phyloP scores from a whole-genome alignment of 208 protist species.

The Ichthyophonus hoferi region DNA sequence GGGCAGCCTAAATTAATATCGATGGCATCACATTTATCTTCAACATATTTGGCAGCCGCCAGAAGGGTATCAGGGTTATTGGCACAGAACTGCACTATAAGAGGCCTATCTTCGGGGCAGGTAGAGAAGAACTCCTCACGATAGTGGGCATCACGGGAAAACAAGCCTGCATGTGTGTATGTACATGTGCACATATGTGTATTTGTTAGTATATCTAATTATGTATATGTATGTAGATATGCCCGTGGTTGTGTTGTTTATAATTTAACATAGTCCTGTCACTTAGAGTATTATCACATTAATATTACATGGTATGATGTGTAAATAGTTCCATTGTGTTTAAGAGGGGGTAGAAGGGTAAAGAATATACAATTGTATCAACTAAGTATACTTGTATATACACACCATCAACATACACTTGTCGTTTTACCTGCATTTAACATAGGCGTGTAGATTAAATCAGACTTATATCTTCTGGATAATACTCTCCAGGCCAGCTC shows the following conservation, averaged over 20 bases:
- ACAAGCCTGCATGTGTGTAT: conserved; percentile 8
- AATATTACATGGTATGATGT: too few species aligned
- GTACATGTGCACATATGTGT: background rate
- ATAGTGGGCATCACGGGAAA: conserved; percentile 8
- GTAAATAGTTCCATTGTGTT: too few species aligned
- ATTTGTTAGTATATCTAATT: background rate
- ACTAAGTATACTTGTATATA: too few species aligned
- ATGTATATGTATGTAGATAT: background rate
- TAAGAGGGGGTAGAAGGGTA: too few species aligned
- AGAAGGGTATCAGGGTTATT: conserved; percentile 62
- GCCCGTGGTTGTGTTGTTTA: too few species aligned
- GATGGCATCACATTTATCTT: conserved; percentile 65
- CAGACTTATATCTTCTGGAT: conserved; percentile 18
- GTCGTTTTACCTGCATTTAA: conserved; percentile 16
- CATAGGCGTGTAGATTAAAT: conserved; percentile 48
- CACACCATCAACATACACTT: background rate
- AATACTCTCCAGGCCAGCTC: conserved; percentile 48
- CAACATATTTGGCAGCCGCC: conserved; percentile 58
- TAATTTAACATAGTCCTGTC: too few species aligned
- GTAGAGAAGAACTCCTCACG: conserved; percentile 43
- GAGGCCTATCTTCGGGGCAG: conserved; percentile 58
- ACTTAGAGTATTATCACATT: too few species aligned
- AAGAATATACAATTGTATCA: too few species aligned
- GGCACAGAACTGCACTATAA: conserved; percentile 67
- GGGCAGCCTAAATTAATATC: conserved; percentile 60